Base-by-base conservation (phyloP, 2,329 filamentous ascomycete species). In the Ophiostoma piceae region DNA sequence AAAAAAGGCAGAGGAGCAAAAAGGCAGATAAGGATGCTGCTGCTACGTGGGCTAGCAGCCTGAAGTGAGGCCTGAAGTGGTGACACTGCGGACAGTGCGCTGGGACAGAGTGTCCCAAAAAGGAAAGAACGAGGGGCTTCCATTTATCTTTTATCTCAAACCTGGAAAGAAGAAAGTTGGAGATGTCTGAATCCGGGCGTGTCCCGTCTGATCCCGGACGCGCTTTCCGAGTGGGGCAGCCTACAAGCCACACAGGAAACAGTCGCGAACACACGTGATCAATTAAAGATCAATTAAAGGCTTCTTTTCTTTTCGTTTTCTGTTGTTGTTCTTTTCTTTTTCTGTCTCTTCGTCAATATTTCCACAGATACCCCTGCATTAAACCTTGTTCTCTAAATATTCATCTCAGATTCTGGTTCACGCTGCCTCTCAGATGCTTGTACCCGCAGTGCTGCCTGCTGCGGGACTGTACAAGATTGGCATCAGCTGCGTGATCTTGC, bases 381-480 rank as follows among this genome's bases (percentile, higher is more conserved):
- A 26, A 57, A 9, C 29, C 12, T 65, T 19, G 5, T 39, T 65
- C 19, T 54, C n/a, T 29, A 11, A 9, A 43, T 5, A 12, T 43
- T 43, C 9, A 19, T 64, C 26, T 16, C 29, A n/a, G 6, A 5
- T 2, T 7, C 12, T 12, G 3, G 12, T 66, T 66, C 65, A 66
- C 65, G 26, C 65, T 29, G 35, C 39, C 35, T 4, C 37, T 6
- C 26, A 39, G 3, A 22, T 9, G 35, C 7, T 65, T 29, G 65
- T 66, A 66, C 65, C 65, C 37, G n/a, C 65, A 29, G 65, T 66
- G 65, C 39, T 66, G 65, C 65, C 65, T 66, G 22, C 35, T 66
- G 65, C n/a, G 65, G 39, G 65, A 29, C 26, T 66, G 65, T 66
- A 66, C 65, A 47, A 43, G 65, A 66, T 26, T 19, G 14, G 11